A percentile compares a stretch with the other conserved stretches of the same genome.
Conservation (phyloP, 2,329 filamentous ascomycete species). For the Pyrenophora graminea region DNA sequence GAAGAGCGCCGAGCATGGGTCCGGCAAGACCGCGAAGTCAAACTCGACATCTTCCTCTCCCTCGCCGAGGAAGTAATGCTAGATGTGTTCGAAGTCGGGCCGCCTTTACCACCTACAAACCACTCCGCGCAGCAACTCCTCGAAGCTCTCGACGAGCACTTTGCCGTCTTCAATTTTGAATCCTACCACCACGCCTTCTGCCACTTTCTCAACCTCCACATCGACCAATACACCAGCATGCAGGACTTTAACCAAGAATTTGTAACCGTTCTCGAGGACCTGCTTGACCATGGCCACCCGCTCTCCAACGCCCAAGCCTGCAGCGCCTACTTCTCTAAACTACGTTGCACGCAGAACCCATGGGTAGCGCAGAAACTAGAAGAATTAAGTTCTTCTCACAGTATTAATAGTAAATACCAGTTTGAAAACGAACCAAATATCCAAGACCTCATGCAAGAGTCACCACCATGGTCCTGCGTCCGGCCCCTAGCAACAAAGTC, state of each 20-base stretch:
- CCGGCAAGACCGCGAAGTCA: conserved; percentile 43
- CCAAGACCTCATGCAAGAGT: conserved; percentile 36
- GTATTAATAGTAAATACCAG: conserved; percentile 1
- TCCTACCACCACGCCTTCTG: conserved; percentile 45
- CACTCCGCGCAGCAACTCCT: conserved; percentile 41
- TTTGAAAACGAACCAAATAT: conserved; percentile 21
- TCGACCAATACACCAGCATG: conserved; percentile 39
- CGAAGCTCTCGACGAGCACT: conserved; percentile 35
- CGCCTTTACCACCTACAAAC: conserved; percentile 39
- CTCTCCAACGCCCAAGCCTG: conserved; percentile 42
- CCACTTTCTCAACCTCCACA: conserved; percentile 45
- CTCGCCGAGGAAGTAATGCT: conserved; percentile 44
- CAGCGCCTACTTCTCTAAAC: conserved; percentile 46
- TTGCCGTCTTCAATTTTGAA: conserved; percentile 37
- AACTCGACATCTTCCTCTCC: conserved; percentile 45
- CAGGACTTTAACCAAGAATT: conserved; percentile 45
- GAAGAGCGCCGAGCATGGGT: conserved; percentile 43
- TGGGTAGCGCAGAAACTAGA: conserved; percentile 43
- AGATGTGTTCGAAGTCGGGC: conserved; percentile 43
- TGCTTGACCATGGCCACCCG: conserved; percentile 41
- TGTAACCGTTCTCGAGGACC: conserved; percentile 36
- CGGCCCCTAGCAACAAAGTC: conserved; percentile 29
- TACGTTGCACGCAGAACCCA: conserved; percentile 44
- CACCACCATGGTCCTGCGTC: conserved; percentile 39
- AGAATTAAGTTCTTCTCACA: conserved; percentile 29